Evolutionary conservation across 306 rosid genomes (phyloP).

Genomic region (Begonia peltatifolia): DNA sequence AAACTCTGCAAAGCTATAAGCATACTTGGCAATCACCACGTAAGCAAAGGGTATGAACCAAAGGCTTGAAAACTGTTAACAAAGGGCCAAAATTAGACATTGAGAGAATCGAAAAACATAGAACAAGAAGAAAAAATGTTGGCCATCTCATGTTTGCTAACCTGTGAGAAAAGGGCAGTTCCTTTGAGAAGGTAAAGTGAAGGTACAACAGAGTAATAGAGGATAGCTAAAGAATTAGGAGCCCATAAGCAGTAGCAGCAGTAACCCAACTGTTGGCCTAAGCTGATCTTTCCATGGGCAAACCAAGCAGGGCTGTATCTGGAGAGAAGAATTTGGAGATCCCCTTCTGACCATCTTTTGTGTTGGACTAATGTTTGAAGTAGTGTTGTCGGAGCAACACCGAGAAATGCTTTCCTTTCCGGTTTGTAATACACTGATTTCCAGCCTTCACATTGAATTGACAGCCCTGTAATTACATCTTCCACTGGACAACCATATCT

Average conservation of each 20-base stretch:
- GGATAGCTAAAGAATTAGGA: slow-evolving; percentile 29
- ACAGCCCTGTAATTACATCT: slow-evolving; percentile 71
- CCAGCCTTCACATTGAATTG: slow-evolving; percentile 55
- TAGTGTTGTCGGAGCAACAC: slow-evolving; percentile 45
- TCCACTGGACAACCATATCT: slow-evolving; percentile 67
- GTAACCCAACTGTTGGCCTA: slow-evolving; percentile 56
- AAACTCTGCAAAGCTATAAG: slow-evolving; percentile 41
- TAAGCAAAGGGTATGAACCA: slow-evolving; percentile 72
- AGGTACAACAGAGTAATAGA: slow-evolving; percentile 48
- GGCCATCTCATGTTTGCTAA: neutral
- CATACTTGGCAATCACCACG: slow-evolving; percentile 28
- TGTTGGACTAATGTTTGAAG: slow-evolving; percentile 46
- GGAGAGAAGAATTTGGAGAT: slow-evolving; percentile 43
- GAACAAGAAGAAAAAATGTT: neutral
- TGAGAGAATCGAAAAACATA: neutral
- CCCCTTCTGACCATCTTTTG: slow-evolving; percentile 90
- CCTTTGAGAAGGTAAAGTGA: slow-evolving; percentile 53
- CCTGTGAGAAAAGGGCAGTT: slow-evolving; percentile 63
- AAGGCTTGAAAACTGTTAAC: slow-evolving; percentile 48
- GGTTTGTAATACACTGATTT: slow-evolving; percentile 62
- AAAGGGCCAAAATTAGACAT: slow-evolving; percentile 1
- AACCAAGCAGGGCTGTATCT: slow-evolving; percentile 42
- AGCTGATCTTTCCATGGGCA: slow-evolving; percentile 36
- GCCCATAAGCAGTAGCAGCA: slow-evolving; percentile 46
- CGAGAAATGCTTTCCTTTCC: slow-evolving; percentile 51